Conservation (phyloP, 176 grass and related monocot species). For the Lolium rigidum region DNA sequence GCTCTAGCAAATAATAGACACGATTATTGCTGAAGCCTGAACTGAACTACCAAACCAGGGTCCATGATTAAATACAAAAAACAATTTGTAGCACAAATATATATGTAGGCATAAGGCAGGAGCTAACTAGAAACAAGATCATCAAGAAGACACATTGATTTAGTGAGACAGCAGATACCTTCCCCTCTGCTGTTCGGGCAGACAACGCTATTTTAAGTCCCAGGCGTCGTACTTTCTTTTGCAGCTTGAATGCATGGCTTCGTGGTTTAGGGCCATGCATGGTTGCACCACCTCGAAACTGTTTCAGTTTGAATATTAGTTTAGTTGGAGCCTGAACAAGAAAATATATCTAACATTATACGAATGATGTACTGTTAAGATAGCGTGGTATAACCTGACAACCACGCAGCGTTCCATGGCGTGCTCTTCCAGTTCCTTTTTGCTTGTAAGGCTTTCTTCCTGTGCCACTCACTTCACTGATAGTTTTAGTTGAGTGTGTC, state of each 20-base stretch:
- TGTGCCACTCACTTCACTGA: constrained; percentile 85
- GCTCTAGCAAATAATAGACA: too few species aligned
- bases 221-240: constrained; percentile 80
- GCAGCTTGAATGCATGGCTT: constrained; percentile 85
- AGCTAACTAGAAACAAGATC: constrained; percentile 6
- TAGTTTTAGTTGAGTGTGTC: constrained; percentile 89
- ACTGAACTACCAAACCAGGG: not conserved
- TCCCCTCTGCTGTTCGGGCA: constrained; percentile 76
- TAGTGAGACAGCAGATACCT: constrained; percentile 52
- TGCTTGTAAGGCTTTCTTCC: constrained; percentile 82
- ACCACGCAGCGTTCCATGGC: constrained; percentile 74
- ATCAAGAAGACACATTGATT: constrained; percentile 14
- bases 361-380: constrained; percentile 23
- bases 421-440: constrained; percentile 81
- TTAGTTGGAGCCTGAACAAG: constrained; percentile 17
- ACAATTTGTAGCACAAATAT: not conserved
- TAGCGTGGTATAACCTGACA: constrained; percentile 64
- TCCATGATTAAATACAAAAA: not conserved
- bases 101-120: not conserved
- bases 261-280: constrained; percentile 93
- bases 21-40: too few species aligned
- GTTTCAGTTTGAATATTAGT: constrained; percentile 48
- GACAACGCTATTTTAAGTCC: constrained; percentile 92
- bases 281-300: constrained; percentile 78
- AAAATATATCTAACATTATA: constrained; percentile 16